Evolutionary conservation across 2,329 filamentous ascomycete species (phyloP).

Genomic region (Pyricularia sp.): DNA sequence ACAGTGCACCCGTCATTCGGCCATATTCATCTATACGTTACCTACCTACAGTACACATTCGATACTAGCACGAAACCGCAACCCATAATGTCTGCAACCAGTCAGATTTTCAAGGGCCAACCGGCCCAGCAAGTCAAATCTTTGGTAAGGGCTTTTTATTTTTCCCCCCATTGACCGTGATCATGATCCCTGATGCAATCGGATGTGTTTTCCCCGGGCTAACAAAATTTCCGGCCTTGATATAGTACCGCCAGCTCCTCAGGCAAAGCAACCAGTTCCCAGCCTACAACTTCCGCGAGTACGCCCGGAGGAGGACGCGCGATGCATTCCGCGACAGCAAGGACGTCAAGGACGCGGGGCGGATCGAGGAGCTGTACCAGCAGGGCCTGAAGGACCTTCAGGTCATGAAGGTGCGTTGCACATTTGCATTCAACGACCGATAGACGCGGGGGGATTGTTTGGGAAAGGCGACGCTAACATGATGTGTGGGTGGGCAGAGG

Average conservation of each 20-base stretch:
- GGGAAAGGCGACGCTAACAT: neutral
- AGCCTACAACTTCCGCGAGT: conserved; percentile 96
- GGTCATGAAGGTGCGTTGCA: conserved; percentile 65
- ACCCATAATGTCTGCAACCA: neutral
- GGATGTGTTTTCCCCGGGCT: neutral
- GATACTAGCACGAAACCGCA: neutral
- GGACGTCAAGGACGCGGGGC: conserved; percentile 60
- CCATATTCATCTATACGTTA: neutral
- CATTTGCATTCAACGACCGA: neutral
- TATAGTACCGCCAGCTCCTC: conserved; percentile 82
- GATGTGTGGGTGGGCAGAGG: neutral
- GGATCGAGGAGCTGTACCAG: conserved; percentile 82
- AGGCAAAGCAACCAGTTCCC: conserved; percentile 81
- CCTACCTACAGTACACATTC: neutral
- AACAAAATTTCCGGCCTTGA: neutral
- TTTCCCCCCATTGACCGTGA: neutral
- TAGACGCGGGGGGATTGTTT: neutral
- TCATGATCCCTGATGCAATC: neutral
- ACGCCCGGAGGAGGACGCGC: conserved; percentile 80
- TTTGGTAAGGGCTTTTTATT: conserved; percentile 31
- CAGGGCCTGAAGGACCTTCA: conserved; percentile 81
- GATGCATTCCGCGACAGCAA: conserved; percentile 84
- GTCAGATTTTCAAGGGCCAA: conserved; percentile 36
- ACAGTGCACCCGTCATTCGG: no score
- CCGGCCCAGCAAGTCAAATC: conserved; percentile 49